These are phyloP conservation scores for Tetragonia tetragonoides DNA, from an alignment of 148 eudicot species.

Conservation along the genomic window DNA sequence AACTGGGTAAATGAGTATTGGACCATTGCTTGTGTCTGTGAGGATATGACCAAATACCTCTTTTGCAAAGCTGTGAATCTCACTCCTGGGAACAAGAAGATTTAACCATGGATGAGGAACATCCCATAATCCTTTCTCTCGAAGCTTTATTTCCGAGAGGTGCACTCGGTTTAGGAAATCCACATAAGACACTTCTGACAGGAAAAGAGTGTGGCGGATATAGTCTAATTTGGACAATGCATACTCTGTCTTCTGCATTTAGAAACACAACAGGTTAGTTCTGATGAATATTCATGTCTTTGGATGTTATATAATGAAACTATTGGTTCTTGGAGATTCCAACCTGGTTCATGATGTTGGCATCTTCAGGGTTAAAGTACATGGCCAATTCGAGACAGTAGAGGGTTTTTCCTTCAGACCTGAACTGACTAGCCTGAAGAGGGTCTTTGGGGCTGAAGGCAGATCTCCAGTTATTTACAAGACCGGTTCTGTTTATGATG, in stretches of 20 bases:
- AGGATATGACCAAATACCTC: conserved; percentile 79
- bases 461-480: conserved; percentile 78
- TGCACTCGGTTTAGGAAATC: conserved; percentile 88
- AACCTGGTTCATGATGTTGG: conserved; percentile 52
- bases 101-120: conserved; percentile 96
- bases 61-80: conserved; percentile 51
- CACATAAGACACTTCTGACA: conserved; percentile 65
- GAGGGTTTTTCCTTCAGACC: conserved; percentile 72
- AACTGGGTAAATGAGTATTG: conserved; percentile 81
- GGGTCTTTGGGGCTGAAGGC: conserved; percentile 81
- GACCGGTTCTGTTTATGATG: conserved; percentile 77
- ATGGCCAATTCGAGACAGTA: conserved; percentile 91
- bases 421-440: conserved; percentile 60
- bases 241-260: conserved; percentile 55
- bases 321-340: conserved; percentile 15
- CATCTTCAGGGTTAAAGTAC: conserved; percentile 62
- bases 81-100: conserved; percentile 77
- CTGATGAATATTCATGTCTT: conserved; percentile 6
- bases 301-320: background rate
- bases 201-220: conserved; percentile 54
- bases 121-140: conserved; percentile 78
- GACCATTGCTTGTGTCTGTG: conserved; percentile 74
- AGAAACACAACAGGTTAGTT: conserved; percentile 18
- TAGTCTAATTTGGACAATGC: conserved; percentile 51
- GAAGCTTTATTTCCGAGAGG: conserved; percentile 62